Base-by-base conservation (phyloP, 2,329 filamentous ascomycete species). In the Claviceps sp. region DNA sequence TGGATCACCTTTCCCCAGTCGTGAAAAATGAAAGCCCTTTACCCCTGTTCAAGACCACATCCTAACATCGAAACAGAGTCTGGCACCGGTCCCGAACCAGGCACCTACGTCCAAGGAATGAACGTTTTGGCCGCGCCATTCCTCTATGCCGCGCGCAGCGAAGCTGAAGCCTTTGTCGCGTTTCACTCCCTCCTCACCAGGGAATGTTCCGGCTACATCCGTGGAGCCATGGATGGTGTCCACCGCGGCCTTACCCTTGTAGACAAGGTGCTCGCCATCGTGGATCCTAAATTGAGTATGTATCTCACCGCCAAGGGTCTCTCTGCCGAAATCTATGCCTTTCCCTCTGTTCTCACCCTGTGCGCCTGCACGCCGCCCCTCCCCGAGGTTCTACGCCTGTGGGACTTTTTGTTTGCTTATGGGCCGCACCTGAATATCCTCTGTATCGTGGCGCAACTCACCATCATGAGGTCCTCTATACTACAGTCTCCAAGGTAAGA, bases 31-130 rank as follows among this genome's bases (percentile, higher is more conserved):
- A 37, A 20, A 9, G 4, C 7, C 40, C 16, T 2, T 13, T 18
- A 36, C 16, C 9, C 14, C 48, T 37, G 40, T 16, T 8, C 16
- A 16, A 50, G 16, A 14, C 16, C 14, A 14, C n/a, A 14, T 49
- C 24, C 41, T 53, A 45, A 50, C 20, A 30, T 83, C 78, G 0
- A 81, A 80, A 77, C 84, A 58, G 81, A 84, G 56, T 72, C 73
- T 6, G 77, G 77, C 53, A 62, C 67, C 20, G 73, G 71, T 2
- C 70, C 72, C 36, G 84, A 88, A 60, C 79, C 87, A 11, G 88
- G 89, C 36, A 90, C 87, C 42, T 98, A 98, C 61, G 91, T 98
- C 2, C 93, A 98, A 68, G 93, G 93, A 58, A 97, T 98, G 91
- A 98, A 98, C 65, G 93, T 98, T 42, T 79, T 98, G 16, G 91